Conservation (phyloP, 2,329 filamentous ascomycete genomes). For the Fusarium napiforme region DNA sequence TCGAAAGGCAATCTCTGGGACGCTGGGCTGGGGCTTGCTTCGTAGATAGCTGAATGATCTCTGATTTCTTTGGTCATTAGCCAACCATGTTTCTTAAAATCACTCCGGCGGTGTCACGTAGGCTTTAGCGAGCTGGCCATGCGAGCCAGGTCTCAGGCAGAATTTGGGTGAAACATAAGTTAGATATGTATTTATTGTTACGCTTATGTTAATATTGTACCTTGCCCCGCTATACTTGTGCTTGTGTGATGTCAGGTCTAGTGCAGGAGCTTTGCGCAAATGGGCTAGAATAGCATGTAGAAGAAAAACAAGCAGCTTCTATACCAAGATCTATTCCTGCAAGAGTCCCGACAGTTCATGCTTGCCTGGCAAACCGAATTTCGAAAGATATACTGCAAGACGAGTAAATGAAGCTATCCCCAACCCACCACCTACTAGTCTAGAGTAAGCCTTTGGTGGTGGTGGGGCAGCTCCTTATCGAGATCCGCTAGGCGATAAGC, state of each 20-base stretch:
- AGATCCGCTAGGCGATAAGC: conserved; percentile 12
- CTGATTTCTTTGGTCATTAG: neutral
- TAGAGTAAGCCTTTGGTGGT: neutral
- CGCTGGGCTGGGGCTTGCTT: neutral
- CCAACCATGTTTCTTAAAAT: neutral
- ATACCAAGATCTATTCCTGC: too few relatives aligned
- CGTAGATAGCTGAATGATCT: conserved; percentile 12
- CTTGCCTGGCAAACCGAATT: neutral
- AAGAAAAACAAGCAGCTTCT: neutral
- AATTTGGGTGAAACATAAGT: conserved; percentile 6
- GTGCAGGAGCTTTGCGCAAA: neutral
- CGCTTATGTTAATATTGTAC: neutral
- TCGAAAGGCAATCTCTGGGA: neutral
- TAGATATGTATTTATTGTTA: neutral
- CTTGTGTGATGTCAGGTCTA: neutral
- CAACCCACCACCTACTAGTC: conserved; percentile 11
- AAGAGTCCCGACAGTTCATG: too few relatives aligned
- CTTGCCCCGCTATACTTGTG: neutral
- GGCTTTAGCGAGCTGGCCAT: conserved; percentile 11
- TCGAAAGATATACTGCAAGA: neutral
- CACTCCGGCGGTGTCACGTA: conserved; percentile 8
- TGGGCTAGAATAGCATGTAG: neutral
- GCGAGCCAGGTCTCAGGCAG: conserved; percentile 4
- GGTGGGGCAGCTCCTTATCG: conserved; percentile 31
- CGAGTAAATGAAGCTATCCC: conserved; percentile 12